Evolutionary conservation across 495 filamentous ascomycete genomes (phyloP).

Genomic region (Articulospora tetracladia): DNA sequence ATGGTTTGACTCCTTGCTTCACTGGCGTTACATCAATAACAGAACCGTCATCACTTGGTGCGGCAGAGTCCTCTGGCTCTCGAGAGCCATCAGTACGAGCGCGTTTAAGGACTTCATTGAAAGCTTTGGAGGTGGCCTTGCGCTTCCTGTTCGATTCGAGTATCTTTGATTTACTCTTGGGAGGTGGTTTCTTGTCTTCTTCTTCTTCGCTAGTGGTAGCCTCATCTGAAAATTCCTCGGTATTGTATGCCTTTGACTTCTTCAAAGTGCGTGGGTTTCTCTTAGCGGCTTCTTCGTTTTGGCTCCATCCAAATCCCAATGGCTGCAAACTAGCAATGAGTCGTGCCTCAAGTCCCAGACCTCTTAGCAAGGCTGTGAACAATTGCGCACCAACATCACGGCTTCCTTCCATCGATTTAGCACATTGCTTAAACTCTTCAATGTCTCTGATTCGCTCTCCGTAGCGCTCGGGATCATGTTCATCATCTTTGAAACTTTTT

Average conservation of each 20-base stretch:
- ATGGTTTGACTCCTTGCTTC: slow-evolving; percentile 27
- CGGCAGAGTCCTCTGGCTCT: slow-evolving; percentile 30
- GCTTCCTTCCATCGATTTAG: slow-evolving; percentile 72
- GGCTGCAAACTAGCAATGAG: slow-evolving; percentile 84
- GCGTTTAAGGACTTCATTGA: slow-evolving; percentile 3
- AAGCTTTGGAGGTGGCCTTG: background rate
- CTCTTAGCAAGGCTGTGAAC: slow-evolving; percentile 85
- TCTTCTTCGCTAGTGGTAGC: slow-evolving; percentile 8
- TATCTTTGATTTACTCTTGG: slow-evolving; percentile 14
- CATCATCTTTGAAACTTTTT: slow-evolving; percentile 57
- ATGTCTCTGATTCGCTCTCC: slow-evolving; percentile 69
- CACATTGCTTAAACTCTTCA: slow-evolving; percentile 63
- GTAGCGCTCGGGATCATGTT: slow-evolving; percentile 56
- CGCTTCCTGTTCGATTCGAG: background rate
- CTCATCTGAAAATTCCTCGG: slow-evolving; percentile 6
- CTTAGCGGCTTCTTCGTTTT: slow-evolving; percentile 62
- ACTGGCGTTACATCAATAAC: slow-evolving; percentile 38
- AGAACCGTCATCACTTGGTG: slow-evolving; percentile 29
- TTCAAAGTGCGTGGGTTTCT: slow-evolving; percentile 27
- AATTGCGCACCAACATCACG: slow-evolving; percentile 86
- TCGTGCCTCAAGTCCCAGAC: slow-evolving; percentile 72
- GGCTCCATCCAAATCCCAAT: slow-evolving; percentile 87
- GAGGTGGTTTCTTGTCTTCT: background rate
- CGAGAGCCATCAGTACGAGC: slow-evolving; percentile 27
- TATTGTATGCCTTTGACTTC: slow-evolving; percentile 22